phyloP scores from a whole-genome alignment of 2,329 filamentous ascomycete species.

The Paramyrothecium sp. region DNA sequence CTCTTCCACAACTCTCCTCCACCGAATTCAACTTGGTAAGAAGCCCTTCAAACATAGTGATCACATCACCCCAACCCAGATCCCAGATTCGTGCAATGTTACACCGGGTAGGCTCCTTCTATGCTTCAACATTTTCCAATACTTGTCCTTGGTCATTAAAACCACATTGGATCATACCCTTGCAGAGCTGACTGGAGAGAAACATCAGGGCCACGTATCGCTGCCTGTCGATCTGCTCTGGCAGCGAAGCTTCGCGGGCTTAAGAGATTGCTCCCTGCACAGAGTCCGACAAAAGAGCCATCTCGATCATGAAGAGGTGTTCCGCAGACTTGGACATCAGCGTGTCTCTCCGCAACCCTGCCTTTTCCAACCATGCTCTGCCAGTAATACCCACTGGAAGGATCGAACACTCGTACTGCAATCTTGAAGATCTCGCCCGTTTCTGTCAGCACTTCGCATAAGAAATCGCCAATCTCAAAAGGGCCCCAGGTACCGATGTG shows the following conservation, averaged over 20 bases:
- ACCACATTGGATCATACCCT: constrained; percentile 1
- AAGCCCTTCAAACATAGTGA: no score
- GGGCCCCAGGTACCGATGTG: constrained; percentile 11
- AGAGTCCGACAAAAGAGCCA: constrained; percentile 8
- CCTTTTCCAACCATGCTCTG: constrained; percentile 4
- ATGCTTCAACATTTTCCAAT: no score
- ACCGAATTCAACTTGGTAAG: no score
- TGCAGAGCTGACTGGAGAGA: neutral
- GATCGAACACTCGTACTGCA: constrained; percentile 3
- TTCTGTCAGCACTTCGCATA: constrained; percentile 14
- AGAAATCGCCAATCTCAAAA: constrained; percentile 17
- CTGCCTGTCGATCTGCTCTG: no score
- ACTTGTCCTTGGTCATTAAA: constrained; percentile 4
- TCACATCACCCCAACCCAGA: no score
- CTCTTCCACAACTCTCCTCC: no score
- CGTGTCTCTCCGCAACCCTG: no score
- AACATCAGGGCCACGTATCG: neutral
- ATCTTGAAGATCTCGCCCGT: constrained; percentile 11
- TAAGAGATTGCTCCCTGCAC: neutral
- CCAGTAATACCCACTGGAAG: constrained; percentile 9
- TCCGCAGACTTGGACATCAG: constrained; percentile 2
- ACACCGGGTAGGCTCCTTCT: no score
- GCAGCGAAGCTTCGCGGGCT: no score
- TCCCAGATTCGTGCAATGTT: no score
- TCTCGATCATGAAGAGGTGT: constrained; percentile 2